Percentiles rank a stretch among this genome's conserved stretches.
phyloP scores from a whole-genome alignment of 495 filamentous ascomycete genomes.

The Podospora pseudopauciseta region DNA sequence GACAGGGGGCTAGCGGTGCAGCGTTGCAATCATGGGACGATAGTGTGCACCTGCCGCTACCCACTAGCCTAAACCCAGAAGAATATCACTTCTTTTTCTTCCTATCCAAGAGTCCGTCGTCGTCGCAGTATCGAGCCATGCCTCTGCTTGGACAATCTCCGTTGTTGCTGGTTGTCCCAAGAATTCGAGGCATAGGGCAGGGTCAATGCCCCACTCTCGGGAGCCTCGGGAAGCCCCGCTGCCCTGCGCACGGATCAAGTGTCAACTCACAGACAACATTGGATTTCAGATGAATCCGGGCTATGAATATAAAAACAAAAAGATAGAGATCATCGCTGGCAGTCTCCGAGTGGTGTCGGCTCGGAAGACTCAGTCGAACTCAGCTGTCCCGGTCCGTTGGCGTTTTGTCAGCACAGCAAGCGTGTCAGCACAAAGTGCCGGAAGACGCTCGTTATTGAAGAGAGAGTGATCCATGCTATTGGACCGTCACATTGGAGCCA shows the following conservation, averaged over 20 bases:
- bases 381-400: neutral
- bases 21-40: conserved; percentile 1
- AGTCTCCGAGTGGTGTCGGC: neutral
- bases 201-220: neutral
- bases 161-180: conserved; percentile 1
- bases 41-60: conserved; percentile 3
- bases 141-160: neutral
- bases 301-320: no score
- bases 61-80: conserved; percentile 1
- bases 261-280: neutral
- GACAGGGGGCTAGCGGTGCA: neutral
- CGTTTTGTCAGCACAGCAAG: neutral
- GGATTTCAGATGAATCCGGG: neutral
- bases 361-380: no score
- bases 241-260: neutral
- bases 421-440: neutral
- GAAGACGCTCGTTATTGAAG: neutral
- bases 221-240: conserved; percentile 1
- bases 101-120: neutral
- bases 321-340: neutral
- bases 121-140: neutral
- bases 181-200: neutral
- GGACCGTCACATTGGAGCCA: neutral
- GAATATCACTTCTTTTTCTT: neutral
- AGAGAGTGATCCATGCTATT: neutral